Percentiles rank a stretch among this genome's conserved stretches.
These are phyloP conservation scores for Puccinia polysora DNA, from an alignment of 1,284 basidiomycete genomes.

Conservation along the genomic window DNA sequence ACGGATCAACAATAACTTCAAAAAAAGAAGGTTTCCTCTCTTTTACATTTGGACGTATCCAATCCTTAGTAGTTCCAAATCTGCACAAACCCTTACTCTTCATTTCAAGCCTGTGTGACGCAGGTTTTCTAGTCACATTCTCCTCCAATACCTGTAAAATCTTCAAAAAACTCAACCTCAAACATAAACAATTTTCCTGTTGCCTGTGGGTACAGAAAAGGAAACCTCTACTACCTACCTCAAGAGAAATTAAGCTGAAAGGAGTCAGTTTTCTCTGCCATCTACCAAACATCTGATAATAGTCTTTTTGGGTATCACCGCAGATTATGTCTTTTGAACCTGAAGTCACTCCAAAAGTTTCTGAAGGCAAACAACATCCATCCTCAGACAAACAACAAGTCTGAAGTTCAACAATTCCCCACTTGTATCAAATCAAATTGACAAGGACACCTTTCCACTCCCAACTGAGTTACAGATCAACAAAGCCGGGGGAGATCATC, in stretches of 20 bases:
- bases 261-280: not conserved
- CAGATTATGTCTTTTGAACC: no score
- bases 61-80: no score
- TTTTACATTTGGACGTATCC: no score
- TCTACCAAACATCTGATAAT: not conserved
- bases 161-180: no score
- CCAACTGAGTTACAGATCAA: not conserved
- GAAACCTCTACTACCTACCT: conserved; percentile 13
- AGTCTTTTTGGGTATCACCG: not conserved
- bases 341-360: no score
- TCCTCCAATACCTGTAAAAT: not conserved
- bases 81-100: no score
- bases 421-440: not conserved
- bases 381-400: no score
- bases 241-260: not conserved
- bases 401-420: not conserved
- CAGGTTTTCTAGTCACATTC: not conserved
- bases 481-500: not conserved
- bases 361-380: no score
- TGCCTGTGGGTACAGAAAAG: not conserved
- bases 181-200: no score
- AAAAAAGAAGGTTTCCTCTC: no score
- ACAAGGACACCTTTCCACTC: not conserved
- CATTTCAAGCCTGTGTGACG: no score
- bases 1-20: no score